Evolutionary conservation across 1,284 basidiomycete genomes (phyloP), one percentile per base, ranked within the genome.

Genomic region (Ceraceosorus guamensis): DNA sequence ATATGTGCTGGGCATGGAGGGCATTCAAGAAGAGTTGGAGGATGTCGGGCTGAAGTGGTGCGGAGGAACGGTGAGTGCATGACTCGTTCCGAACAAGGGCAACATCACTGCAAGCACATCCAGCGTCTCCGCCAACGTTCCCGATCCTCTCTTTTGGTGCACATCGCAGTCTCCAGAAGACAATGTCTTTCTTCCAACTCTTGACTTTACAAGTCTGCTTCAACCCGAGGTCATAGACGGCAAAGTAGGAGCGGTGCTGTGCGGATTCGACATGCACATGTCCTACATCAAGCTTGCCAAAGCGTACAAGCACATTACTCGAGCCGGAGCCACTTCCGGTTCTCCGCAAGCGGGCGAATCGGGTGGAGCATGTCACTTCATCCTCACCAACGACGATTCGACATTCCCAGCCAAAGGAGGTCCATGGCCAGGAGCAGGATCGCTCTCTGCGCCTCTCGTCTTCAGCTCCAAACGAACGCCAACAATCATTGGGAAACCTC

Each of bases 1-100:
- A 6, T 99, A 92, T 77, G 89, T 98, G 11, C 87, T 98, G 57
- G 95, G 95, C 2, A 89, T 91, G 84, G 77, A 81, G 45, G 92
- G 92, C 0, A 80, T 99, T 45, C 92, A 97, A 77, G 88, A 97
- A 68, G 95, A 99, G 78, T 80, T 98, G 49, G 82, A 79, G 30
- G 83, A 85, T 32, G 90, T 92, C 69, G 91, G 90, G 7, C 82
- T 97, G 52, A 71, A 80, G 8, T 86, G 83, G 76, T 79, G 85
- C 49, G 95, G 95, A 34, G 95, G 95, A 59, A 91, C 89, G 30
- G 91, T 91, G 68, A 66, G 83, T 75, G 33, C 24, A 31, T 5
- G 8, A 13, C 39, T 8, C 31, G 34, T 34, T 30, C 11, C 16
- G 8, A 30, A 2, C 3, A 3, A 2, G 18, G 45, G 11, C 11